Evolutionary conservation across 2,329 filamentous ascomycete genomes (phyloP).

Genomic region (Plectosphaerella plurivora): DNA sequence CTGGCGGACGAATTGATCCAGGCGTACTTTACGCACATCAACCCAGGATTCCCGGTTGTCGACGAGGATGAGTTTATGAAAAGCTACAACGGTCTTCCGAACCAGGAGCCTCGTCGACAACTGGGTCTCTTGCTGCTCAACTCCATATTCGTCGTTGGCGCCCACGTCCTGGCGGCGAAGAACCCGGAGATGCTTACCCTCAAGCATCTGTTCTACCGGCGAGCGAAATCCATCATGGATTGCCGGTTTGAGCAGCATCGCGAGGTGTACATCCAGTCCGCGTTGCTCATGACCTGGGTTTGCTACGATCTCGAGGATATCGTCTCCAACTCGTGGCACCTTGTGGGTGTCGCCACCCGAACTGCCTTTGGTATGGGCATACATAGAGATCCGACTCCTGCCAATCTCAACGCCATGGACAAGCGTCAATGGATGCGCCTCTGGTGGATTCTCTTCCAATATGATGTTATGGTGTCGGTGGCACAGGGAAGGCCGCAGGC

Average conservation of each 20-base stretch:
- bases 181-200: constrained; percentile 31
- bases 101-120: constrained; percentile 14
- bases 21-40: constrained; percentile 46
- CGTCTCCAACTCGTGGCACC: constrained; percentile 45
- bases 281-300: constrained; percentile 51
- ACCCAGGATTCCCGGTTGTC: constrained; percentile 46
- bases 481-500: constrained; percentile 46
- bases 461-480: constrained; percentile 28
- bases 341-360: constrained; percentile 47
- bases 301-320: constrained; percentile 51
- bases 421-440: constrained; percentile 30
- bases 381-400: constrained; percentile 31
- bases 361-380: constrained; percentile 51
- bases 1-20: constrained; percentile 44
- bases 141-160: constrained; percentile 44
- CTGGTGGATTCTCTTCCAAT: constrained; percentile 36
- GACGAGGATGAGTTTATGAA: constrained; percentile 47
- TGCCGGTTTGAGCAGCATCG: constrained; percentile 48
- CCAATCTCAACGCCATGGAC: constrained; percentile 20
- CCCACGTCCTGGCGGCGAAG: constrained; percentile 38
- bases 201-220: constrained; percentile 44
- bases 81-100: constrained; percentile 33
- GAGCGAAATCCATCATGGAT: constrained; percentile 50
- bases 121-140: constrained; percentile 45
- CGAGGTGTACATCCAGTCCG: constrained; percentile 48